phyloP scores from a whole-genome alignment of 129 eudicot genomes.

The Arctium lappa region DNA sequence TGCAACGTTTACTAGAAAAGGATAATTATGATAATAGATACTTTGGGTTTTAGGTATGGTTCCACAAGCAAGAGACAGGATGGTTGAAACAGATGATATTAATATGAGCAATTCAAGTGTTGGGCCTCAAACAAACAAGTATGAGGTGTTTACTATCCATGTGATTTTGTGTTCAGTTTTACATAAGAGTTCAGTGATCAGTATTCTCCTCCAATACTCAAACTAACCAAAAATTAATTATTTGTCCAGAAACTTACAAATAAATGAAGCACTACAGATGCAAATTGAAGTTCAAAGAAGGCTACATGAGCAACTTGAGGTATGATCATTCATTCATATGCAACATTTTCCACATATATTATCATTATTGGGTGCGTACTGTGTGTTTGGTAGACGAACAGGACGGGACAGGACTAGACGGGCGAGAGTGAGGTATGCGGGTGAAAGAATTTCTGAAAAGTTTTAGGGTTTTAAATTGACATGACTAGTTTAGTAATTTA shows the following conservation, averaged over 20 bases:
- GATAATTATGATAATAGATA: conserved; percentile 5
- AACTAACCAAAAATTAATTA: conserved; percentile 10
- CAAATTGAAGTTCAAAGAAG: conserved; percentile 82
- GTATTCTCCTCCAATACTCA: not conserved
- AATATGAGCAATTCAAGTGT: conserved; percentile 41
- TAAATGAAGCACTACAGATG: conserved; percentile 83
- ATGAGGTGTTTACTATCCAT: conserved; percentile 14
- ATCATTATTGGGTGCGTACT: not conserved
- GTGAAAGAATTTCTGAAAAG: not conserved
- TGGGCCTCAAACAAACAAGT: conserved; percentile 66
- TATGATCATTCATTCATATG: conserved; percentile 22
- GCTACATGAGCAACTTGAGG: conserved; percentile 97
- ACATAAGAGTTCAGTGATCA: not conserved
- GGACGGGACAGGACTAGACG: not conserved
- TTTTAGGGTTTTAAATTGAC: no score
- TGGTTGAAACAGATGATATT: conserved; percentile 43
- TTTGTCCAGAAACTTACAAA: conserved; percentile 55
- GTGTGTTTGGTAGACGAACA: not conserved
- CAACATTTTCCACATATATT: not conserved
- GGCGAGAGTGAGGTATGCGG: not conserved
- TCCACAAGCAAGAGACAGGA: conserved; percentile 36
- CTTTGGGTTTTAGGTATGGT: conserved; percentile 27
- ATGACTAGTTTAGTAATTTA: no score
- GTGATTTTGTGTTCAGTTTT: conserved; percentile 2
- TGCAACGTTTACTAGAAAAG: not conserved